Base-by-base conservation (phyloP, 805 yeast genomes). In the Citeromyces nyonsensis region DNA sequence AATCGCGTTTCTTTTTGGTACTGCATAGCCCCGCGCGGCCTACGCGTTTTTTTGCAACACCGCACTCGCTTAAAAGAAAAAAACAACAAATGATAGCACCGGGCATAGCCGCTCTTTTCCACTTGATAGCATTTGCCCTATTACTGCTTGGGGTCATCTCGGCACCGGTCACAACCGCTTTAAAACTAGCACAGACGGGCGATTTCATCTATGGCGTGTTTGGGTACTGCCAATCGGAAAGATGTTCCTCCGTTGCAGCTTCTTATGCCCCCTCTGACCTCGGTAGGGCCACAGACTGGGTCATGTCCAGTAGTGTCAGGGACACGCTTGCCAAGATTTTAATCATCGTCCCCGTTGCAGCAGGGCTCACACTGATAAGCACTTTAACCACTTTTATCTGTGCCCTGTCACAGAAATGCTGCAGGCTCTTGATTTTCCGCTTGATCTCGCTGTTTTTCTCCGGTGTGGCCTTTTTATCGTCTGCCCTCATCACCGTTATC, bases 281-380 rank as follows among this genome's bases (percentile, higher is more conserved):
- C 22, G 51, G 58, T 18, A 35, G 43, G 3, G 45, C 46, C 13
- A 37, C 51, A 20, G 57, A 58, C 40, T 76, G 85, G 82, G 45
- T 57, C 26, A 51, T 75, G 53, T 52, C 53, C 28, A 37, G 42
- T 9, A 38, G 38, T 25, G 61, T 69, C 1, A 59, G 88, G 45
- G 57, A 63, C 35, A 56, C 60, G 2, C 51, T 81, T 33, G 68
- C 71, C 2, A 61, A 68, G 38, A 56, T 70, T 14, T 54, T 80
- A 30, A 61, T 81, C 20, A 57, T 75, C 24, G 59, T 67, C 9
- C 91, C 91, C 1, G 58, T 79, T 22, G 75, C 85, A 14, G 73
- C 75, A 9, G 81, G 77, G 4, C 43, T 80, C 29, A 68, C 71
- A 9, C 60, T 79, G 28, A 30, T 69, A 9, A 48, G 70, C 1